Evolutionary conservation across 345 rosid genomes (phyloP), one percentile per base, ranked within the genome.

Genomic region (Eucalyptus marginata): DNA sequence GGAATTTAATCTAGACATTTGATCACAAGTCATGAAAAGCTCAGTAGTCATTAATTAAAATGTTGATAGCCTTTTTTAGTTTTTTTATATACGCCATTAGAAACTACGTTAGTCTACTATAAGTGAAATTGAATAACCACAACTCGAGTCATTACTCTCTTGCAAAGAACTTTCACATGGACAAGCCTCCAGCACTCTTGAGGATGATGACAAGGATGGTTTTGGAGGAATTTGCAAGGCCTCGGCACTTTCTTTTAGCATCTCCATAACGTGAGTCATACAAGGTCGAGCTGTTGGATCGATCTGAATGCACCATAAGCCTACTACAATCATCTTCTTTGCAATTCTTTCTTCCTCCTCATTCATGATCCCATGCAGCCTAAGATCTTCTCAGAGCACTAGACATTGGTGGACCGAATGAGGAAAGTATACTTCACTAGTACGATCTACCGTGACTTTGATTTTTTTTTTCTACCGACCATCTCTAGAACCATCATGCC

Each of bases 401-500:
- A 79, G 3, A 1, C 12, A 11, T 16, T 1, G 31, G 22, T 87
- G 50, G 24, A 87, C 22, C 86, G 6, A 31, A 64, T 66, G 10
- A 13, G 85, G 58, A 22, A 83, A 83, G 22, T 79, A 88, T 4
- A n/a, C 15, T 36, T 88, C 87, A 1, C 46, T 88, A 0, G 36
- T 85, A 18, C 4, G 20, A 58, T 31, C 54, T 58, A 33, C 89
- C 1, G 2, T 56, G 13, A 8, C 88, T 10, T 64, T 8, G 1
- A 29, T 6, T 13, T 86, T 20, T 66, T 86, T 40, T 44, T 64
- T 5, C 9, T 59, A 3, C 86, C 86, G 0, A 36, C 43, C 88
- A 86, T 86, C 85, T 89, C 88, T 0, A 87, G 8, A 44, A 92
- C 31, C 91, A 90, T 62, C 93, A 89, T 90, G 14, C 91, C 89